Evolutionary conservation across 345 rosid species (phyloP).

Genomic region (Dimocarpus longan): DNA sequence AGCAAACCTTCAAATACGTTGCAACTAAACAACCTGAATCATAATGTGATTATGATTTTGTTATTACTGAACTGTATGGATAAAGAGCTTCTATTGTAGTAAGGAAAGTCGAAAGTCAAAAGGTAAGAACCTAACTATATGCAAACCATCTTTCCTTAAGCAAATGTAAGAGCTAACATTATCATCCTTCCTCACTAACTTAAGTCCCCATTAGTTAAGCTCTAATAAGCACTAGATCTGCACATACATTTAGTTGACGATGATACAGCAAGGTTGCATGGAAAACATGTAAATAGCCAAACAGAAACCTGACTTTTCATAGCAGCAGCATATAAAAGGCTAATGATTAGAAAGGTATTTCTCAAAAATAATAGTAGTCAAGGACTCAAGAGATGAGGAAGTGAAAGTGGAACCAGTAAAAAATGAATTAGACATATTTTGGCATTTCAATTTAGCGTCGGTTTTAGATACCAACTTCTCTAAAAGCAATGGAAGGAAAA

Average conservation of each 20-base stretch:
- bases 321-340: neutral
- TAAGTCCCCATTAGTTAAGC: neutral
- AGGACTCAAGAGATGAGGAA: neutral
- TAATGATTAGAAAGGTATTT: neutral
- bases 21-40: neutral
- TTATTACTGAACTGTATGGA: neutral
- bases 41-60: neutral
- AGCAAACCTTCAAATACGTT: neutral
- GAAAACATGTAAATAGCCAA: neutral
- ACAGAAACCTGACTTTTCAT: neutral
- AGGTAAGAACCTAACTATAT: neutral
- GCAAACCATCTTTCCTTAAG: neutral
- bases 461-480: neutral
- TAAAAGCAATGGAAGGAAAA: neutral
- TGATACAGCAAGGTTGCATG: neutral
- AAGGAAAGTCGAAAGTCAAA: neutral
- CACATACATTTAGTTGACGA: neutral
- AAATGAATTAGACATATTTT: neutral
- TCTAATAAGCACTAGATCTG: neutral
- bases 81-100: neutral
- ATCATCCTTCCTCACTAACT: neutral
- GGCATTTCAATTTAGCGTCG: neutral
- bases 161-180: neutral
- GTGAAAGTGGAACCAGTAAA: neutral
- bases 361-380: neutral